Evolutionary conservation across 2,329 filamentous ascomycete genomes (phyloP).

Genomic region (Ophiostoma sp.): DNA sequence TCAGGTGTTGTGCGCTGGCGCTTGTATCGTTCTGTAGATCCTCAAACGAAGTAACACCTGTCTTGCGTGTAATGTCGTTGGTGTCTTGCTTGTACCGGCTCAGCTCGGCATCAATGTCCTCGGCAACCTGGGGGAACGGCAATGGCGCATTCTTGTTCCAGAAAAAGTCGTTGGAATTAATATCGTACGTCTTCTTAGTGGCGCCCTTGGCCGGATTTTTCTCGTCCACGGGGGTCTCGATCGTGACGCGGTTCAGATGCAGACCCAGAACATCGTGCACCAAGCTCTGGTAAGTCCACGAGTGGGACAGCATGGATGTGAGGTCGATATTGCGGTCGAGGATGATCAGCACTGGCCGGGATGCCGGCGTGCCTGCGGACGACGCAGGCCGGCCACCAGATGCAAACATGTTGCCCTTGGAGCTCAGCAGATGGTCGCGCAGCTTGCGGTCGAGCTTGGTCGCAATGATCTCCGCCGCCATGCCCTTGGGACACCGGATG

Average conservation of each 20-base stretch:
- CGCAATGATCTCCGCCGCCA: slow-evolving; percentile 88
- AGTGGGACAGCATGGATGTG: slow-evolving; percentile 98
- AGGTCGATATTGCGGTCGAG: slow-evolving; percentile 94
- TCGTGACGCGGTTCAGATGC: slow-evolving; percentile 76
- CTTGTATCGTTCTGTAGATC: slow-evolving; percentile 86
- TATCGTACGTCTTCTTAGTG: slow-evolving; percentile 85
- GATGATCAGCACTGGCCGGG: slow-evolving; percentile 83
- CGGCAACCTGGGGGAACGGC: slow-evolving; percentile 92
- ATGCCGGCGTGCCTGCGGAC: slow-evolving; percentile 59
- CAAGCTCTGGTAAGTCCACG: slow-evolving; percentile 73
- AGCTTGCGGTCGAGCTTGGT: slow-evolving; percentile 93
- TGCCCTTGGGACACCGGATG: slow-evolving; percentile 87
- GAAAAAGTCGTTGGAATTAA: slow-evolving; percentile 89
- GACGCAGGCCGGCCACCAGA: slow-evolving; percentile 51
- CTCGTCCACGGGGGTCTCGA: slow-evolving; percentile 78
- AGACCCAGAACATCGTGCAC: slow-evolving; percentile 59
- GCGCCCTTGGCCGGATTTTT: slow-evolving; percentile 65
- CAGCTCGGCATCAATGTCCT: slow-evolving; percentile 85
- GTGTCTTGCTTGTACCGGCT: slow-evolving; percentile 95
- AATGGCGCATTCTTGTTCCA: slow-evolving; percentile 88
- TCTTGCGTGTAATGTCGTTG: slow-evolving; percentile 89
- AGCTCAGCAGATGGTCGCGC: slow-evolving; percentile 92
- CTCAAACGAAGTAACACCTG: slow-evolving; percentile 85
- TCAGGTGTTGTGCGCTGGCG: slow-evolving; percentile 87
- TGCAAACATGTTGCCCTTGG: slow-evolving; percentile 95